Percentiles rank a stretch among this genome's conserved stretches.
These are phyloP conservation scores for Russula compacta DNA, from an alignment of 768 basidiomycete genomes.

Conservation along the genomic window DNA sequence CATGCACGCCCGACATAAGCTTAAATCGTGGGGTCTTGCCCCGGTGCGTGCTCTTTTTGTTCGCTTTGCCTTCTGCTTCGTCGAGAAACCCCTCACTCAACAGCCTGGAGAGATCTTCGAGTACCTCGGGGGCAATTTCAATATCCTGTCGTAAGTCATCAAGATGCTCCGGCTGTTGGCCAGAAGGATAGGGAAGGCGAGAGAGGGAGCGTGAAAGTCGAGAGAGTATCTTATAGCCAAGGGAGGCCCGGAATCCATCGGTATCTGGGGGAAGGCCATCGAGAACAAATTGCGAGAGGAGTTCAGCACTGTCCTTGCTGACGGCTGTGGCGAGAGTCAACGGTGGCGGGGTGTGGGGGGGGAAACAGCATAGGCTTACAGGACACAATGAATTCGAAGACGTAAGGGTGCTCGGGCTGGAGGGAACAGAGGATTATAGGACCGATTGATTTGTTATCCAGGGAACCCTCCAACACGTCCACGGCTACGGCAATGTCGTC, in stretches of 20 bases:
- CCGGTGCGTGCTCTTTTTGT: background rate
- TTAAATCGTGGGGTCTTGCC: background rate
- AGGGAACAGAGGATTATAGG: background rate
- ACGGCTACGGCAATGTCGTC: background rate
- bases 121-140: background rate
- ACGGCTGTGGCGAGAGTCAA: constrained; percentile 3
- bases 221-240: background rate
- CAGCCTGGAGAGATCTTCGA: background rate
- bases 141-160: background rate
- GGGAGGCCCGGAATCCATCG: background rate
- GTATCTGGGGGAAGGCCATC: background rate
- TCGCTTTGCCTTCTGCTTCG: background rate
- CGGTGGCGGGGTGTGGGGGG: background rate
- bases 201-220: constrained; percentile 1
- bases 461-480: background rate
- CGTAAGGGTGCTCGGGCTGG: background rate
- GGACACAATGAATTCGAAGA: constrained; percentile 11
- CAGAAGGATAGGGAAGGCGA: background rate
- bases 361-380: background rate
- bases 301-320: background rate
- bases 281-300: background rate
- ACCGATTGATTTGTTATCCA: constrained; percentile 5
- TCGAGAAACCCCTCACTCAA: constrained; percentile 1
- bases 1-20: background rate
- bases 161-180: background rate